Percentiles rank a stretch among this genome's conserved stretches.
These are phyloP conservation scores for Paracoccidioides lutzii DNA, from an alignment of 2,329 filamentous ascomycete species.

Conservation along the genomic window DNA sequence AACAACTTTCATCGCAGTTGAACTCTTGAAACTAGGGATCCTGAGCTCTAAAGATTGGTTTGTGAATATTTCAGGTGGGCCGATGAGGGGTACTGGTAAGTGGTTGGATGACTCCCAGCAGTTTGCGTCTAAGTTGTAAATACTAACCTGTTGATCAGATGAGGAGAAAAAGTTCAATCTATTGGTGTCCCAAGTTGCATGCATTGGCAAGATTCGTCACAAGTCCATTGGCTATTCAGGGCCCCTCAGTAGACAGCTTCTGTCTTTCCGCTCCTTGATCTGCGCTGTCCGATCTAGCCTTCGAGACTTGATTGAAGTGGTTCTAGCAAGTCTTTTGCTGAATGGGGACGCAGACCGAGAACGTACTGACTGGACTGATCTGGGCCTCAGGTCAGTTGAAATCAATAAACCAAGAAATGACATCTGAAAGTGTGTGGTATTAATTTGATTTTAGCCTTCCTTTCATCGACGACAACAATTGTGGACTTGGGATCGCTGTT, in stretches of 20 bases:
- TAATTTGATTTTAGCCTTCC: conserved; percentile 23
- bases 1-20: conserved; percentile 67
- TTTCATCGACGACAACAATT: conserved; percentile 34
- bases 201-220: conserved; percentile 69
- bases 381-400: conserved; percentile 55
- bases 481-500: conserved; percentile 36
- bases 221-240: conserved; percentile 84
- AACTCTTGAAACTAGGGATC: conserved; percentile 66
- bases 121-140: not conserved
- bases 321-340: conserved; percentile 67
- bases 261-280: conserved; percentile 75
- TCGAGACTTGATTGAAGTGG: conserved; percentile 72
- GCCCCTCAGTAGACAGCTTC: conserved; percentile 75
- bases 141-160: conserved; percentile 35
- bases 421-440: not conserved
- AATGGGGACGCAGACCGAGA: conserved; percentile 64
- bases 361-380: conserved; percentile 51
- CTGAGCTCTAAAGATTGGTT: conserved; percentile 60
- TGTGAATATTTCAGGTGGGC: conserved; percentile 43
- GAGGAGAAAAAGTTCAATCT: conserved; percentile 67
- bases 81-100: conserved; percentile 43
- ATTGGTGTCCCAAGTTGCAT: conserved; percentile 75
- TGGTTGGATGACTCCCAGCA: not conserved
- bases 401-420: not conserved
- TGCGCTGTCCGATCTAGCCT: conserved; percentile 65